Conservation (phyloP, 257 asterid genomes). For the Apocynum venetum region DNA sequence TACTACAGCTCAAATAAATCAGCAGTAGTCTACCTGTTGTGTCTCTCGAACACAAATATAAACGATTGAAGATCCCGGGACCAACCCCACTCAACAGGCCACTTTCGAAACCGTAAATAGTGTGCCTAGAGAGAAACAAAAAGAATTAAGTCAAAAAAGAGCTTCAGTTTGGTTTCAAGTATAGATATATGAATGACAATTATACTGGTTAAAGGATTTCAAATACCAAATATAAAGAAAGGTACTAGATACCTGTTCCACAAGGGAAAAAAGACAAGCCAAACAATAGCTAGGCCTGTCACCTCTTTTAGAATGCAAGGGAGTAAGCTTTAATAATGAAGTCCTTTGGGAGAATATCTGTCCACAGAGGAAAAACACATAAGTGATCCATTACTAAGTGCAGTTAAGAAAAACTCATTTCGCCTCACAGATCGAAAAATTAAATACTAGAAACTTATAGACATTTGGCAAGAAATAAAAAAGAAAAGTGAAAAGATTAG, state of each 20-base stretch:
- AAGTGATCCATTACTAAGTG: neutral
- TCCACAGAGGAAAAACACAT: constrained; percentile 2
- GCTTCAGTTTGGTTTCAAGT: neutral
- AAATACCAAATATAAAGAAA: constrained; percentile 5
- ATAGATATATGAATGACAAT: neutral
- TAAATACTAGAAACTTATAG: neutral
- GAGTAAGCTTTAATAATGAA: constrained; percentile 53
- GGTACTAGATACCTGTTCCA: constrained; percentile 70
- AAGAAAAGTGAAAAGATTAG: neutral
- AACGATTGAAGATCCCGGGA: constrained; percentile 91
- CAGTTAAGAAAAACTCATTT: neutral
- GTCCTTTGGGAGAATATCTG: constrained; percentile 67
- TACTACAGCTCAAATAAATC: neutral
- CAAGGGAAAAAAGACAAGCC: constrained; percentile 82
- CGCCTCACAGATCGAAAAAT: neutral
- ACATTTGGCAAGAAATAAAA: neutral
- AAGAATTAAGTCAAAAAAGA: neutral
- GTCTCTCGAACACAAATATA: constrained; percentile 87
- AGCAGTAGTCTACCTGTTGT: constrained; percentile 57
- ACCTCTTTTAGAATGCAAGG: constrained; percentile 42
- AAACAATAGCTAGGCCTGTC: constrained; percentile 77
- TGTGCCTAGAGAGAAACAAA: constrained; percentile 50
- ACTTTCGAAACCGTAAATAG: constrained; percentile 58
- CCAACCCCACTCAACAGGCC: constrained; percentile 99
- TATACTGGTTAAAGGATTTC: neutral